Evolutionary conservation across 1,139 yeast species (phyloP).

Genomic region (Pichia sp.): DNA sequence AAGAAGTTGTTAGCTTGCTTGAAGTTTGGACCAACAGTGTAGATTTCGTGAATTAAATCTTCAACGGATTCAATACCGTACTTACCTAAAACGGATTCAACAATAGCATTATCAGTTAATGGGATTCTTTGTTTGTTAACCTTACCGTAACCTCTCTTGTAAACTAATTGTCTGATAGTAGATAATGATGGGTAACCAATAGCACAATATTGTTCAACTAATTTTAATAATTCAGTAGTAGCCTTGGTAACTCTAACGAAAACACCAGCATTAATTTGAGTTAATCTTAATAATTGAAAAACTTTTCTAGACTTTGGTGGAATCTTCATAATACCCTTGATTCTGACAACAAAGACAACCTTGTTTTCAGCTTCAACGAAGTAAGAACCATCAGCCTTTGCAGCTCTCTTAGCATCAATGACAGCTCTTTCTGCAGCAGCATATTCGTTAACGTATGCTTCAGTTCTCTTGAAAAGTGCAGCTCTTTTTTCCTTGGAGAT

Average conservation of each 20-base stretch:
- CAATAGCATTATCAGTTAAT: slow-evolving; percentile 87
- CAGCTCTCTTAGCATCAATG: slow-evolving; percentile 90
- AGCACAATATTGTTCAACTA: slow-evolving; percentile 98
- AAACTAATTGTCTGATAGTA: slow-evolving; percentile 91
- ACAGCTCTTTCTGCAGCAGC: slow-evolving; percentile 90
- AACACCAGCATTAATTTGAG: slow-evolving; percentile 98
- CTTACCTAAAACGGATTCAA: slow-evolving; percentile 91
- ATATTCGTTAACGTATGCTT: slow-evolving; percentile 97
- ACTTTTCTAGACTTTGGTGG: slow-evolving; percentile 99
- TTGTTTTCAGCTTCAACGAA: slow-evolving; percentile 97
- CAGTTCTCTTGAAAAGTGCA: slow-evolving; percentile 95
- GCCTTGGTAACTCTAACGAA: slow-evolving; percentile 99
- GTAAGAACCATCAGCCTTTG: slow-evolving; percentile 94
- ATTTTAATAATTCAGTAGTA: slow-evolving; percentile 90
- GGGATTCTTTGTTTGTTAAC: slow-evolving; percentile 97
- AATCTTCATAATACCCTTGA: slow-evolving; percentile 99
- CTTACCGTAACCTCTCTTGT: slow-evolving; percentile 99
- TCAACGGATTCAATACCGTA: slow-evolving; percentile 95
- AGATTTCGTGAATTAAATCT: slow-evolving; percentile 98
- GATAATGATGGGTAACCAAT: slow-evolving; percentile 99
- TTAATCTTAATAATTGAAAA: slow-evolving; percentile 93
- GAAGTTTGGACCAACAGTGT: slow-evolving; percentile 99
- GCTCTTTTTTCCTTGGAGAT: slow-evolving; percentile 89
- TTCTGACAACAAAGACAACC: slow-evolving; percentile 96
- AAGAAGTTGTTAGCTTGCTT: slow-evolving; percentile 99